Percentiles rank a stretch among this genome's conserved stretches.
Evolutionary conservation across 2,329 filamentous ascomycete species (phyloP).

Genomic region (Diplodia intermedia): DNA sequence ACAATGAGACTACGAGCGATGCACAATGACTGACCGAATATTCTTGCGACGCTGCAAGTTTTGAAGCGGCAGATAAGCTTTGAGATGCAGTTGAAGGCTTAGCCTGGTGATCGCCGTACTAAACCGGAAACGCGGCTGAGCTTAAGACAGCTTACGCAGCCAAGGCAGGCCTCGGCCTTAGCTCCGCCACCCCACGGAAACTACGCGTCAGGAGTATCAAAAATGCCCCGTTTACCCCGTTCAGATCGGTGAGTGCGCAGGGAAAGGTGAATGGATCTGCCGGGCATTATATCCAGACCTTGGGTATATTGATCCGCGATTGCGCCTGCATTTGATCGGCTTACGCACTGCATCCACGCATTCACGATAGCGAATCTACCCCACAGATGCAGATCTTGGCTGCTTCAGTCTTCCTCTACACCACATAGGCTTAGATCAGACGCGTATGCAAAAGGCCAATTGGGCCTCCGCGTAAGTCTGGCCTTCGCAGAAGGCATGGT

Average conservation of each 20-base stretch:
- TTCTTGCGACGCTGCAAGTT: neutral
- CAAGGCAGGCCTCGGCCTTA: neutral
- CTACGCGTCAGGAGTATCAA: neutral
- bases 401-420: neutral
- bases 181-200: neutral
- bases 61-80: neutral
- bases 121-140: constrained; percentile 4
- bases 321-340: neutral
- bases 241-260: neutral
- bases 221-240: neutral
- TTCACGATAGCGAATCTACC: constrained; percentile 1
- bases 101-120: neutral
- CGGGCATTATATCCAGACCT: neutral
- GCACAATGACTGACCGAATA: neutral
- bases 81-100: neutral
- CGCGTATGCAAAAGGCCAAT: constrained; percentile 7
- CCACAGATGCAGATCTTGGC: constrained; percentile 10
- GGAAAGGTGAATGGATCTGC: neutral
- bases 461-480: neutral
- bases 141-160: constrained; percentile 20
- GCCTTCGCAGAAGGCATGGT: neutral
- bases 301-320: neutral
- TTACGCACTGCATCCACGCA: constrained; percentile 18
- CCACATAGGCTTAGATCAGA: neutral
- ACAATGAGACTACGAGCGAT: too few relatives aligned